Conservation (phyloP, 2,329 filamentous ascomycete genomes). For the Aspergillus uvarum region DNA sequence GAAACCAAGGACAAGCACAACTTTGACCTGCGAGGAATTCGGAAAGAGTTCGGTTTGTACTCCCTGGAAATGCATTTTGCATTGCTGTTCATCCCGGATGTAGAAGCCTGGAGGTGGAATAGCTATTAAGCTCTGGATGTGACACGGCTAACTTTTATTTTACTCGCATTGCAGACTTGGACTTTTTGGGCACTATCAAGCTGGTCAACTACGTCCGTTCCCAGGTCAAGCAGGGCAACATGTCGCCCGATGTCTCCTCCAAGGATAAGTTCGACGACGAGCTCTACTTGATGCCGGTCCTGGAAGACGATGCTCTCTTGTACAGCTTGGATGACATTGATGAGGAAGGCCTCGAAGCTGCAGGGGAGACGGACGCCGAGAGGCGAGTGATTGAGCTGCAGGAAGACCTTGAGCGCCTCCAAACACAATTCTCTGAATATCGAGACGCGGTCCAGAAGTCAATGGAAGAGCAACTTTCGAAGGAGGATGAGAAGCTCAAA, state of each 20-base stretch:
- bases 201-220: slow-evolving; percentile 67
- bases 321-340: slow-evolving; percentile 80
- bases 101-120: no score
- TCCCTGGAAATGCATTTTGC: slow-evolving; percentile 8
- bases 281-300: slow-evolving; percentile 74
- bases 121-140: not conserved
- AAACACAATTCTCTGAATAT: slow-evolving; percentile 65
- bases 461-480: slow-evolving; percentile 64
- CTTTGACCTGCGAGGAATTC: slow-evolving; percentile 66
- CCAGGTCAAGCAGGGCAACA: slow-evolving; percentile 48
- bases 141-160: slow-evolving; percentile 17
- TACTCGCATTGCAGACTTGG: slow-evolving; percentile 53
- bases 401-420: slow-evolving; percentile 60
- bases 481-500: slow-evolving; percentile 49
- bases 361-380: slow-evolving; percentile 40
- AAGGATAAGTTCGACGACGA: slow-evolving; percentile 70
- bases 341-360: slow-evolving; percentile 31
- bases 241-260: slow-evolving; percentile 58
- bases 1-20: slow-evolving; percentile 65
- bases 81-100: no score
- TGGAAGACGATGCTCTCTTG: slow-evolving; percentile 86
- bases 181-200: slow-evolving; percentile 72
- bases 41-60: slow-evolving; percentile 52
- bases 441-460: slow-evolving; percentile 65
- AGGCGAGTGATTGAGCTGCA: slow-evolving; percentile 59